Evolutionary conservation across 257 asterid genomes (phyloP), one percentile per base, ranked within the genome.

Genomic region (Solanum pennellii): DNA sequence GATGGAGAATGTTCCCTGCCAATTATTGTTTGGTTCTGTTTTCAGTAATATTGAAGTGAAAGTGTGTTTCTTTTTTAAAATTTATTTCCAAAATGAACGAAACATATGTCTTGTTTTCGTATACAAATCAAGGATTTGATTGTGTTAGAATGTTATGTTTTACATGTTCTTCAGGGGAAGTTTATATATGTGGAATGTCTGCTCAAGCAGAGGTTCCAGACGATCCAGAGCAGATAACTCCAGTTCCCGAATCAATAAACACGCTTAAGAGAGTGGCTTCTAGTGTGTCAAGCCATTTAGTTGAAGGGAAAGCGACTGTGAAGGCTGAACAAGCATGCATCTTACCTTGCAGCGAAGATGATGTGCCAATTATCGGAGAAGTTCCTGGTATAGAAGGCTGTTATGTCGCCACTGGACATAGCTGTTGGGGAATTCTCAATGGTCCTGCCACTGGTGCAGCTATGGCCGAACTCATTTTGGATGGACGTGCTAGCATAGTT

Each of bases 391-490:
- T 94, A n/a, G 86, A 93, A 82, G 97, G 95, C 59, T 94, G 98
- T 62, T 95, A 93, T 47, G 98, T 94, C 56, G 98, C 98, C 0
- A 95, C 98, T 0, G 98, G 98, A 23, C 99, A 97, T 88, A 97
- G 92, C 74, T 97, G 99, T 83, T 97, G 99, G 99, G 99, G 99
- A 12, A 97, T 95, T 88, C 92, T 97, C 13, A 97, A 97, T 66
- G 98, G 98, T 75, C 99, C 98, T 0, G 99, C 98, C 89, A 95
- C 98, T 0, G 99, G 99, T 23, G 95, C 95, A 8, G 96, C 98
- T 1, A 27, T 95, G 90, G 92, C 99, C 3, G 98, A 95, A 91
- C 97, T 97, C 35, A 92, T 95, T 25, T 85, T 97, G 66, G 94
- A 94, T 35, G 97, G 98, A 29, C 69, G 62, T 3, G 86, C 96